Base-by-base conservation (phyloP, 2,329 filamentous ascomycete species). In the Scedosporium apiospermum region DNA sequence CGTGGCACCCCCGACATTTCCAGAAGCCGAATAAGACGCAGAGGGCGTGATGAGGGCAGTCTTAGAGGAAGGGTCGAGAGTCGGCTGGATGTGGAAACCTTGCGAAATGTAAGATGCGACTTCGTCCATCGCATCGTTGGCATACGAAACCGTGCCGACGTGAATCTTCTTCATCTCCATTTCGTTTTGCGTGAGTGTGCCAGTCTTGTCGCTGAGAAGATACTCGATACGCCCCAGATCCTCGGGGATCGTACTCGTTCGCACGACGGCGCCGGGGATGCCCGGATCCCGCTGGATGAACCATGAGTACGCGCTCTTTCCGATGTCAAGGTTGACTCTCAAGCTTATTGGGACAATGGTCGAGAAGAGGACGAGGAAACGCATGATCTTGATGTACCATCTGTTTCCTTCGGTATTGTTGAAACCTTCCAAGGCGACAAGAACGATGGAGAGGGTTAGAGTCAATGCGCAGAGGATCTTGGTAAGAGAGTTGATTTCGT, bases 101-200 rank as follows among this genome's bases (percentile, higher is more conserved):
- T 97, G 93, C 65, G 83, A 87, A 60, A 99, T 84, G 71, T 96
- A 97, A 0, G 89, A 84, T 12, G 86, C 79, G 12, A 99, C 95
- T 76, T 99, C 96, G 68, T 98, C 95, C 95, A 99, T 99, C 9
- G 95, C 93, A 71, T 99, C 95, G 68, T 96, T 96, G 41, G 93
- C 95, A 70, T 99, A 99, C 1, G 93, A 98, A 1, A 98, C 95
- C 9, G 95, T 99, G 9, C 96, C 95, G 61, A 99, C 91, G 70
- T 99, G 96, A 5, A 99, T 93, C 76, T 99, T 99, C 72, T 96
- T 96, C 82, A 99, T 88, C 71, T 97, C 93, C 93, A 97, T 97
- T 70, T 96, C 91, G 70, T 99, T 99, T 68, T 98, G 92, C 0
- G 95, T 99, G 64, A 99, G 75, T 1, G 95, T 99, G n/a, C 95